These are phyloP conservation scores for Huntiella savannae DNA, from an alignment of 2,329 filamentous ascomycete species.

Conservation along the genomic window DNA sequence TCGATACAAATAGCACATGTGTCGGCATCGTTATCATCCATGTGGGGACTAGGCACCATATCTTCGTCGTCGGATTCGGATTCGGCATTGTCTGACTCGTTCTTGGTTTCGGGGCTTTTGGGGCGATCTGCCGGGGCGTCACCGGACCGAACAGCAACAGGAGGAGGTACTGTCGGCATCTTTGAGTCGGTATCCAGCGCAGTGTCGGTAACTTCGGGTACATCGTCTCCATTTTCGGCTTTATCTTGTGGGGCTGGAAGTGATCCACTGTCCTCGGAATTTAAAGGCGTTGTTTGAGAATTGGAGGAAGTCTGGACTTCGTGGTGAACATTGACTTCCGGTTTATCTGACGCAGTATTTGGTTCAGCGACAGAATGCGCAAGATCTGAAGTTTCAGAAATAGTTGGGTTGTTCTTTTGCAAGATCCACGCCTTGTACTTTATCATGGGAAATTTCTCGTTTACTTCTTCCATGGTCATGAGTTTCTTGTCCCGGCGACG, in stretches of 20 bases:
- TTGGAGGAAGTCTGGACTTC: neutral
- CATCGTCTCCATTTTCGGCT: neutral
- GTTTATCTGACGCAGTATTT: neutral
- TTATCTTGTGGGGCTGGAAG: constrained; percentile 5
- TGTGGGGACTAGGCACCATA: constrained; percentile 67
- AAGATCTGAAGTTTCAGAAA: neutral
- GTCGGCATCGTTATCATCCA: constrained; percentile 67
- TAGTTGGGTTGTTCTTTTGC: constrained; percentile 19
- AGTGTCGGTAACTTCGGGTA: neutral
- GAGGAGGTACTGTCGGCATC: constrained; percentile 2
- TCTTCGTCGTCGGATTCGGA: constrained; percentile 46
- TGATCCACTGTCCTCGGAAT: neutral
- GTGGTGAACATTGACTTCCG: neutral
- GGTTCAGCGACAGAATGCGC: neutral
- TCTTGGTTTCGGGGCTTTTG: neutral
- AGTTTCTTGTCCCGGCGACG: constrained; percentile 90
- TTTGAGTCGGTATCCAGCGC: neutral
- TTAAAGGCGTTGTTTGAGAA: neutral
- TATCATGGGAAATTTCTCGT: constrained; percentile 83
- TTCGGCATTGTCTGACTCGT: constrained; percentile 12
- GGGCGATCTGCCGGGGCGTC: neutral
- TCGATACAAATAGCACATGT: constrained; percentile 95
- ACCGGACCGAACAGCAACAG: constrained; percentile 4
- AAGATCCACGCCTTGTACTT: constrained; percentile 93
- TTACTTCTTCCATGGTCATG: constrained; percentile 98